Evolutionary conservation across 164 flowering plant species (phyloP).

Genomic region (Nymphaea thermarum): DNA sequence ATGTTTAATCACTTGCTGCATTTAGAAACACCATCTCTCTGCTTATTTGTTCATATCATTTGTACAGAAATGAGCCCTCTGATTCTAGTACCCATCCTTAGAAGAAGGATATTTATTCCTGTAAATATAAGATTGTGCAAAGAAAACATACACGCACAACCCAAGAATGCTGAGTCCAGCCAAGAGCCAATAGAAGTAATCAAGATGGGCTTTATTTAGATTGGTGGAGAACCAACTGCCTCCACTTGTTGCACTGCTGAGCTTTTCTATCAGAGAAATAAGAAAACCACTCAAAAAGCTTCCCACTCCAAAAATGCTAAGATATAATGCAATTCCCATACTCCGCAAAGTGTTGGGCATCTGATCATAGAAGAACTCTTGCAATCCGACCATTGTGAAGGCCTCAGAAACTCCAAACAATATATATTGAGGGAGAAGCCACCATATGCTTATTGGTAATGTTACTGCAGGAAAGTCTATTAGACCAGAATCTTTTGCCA

Average conservation of each 20-base stretch:
- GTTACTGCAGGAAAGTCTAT: not conserved
- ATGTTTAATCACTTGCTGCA: too few species aligned
- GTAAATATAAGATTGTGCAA: not conserved
- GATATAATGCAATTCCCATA: conserved; percentile 13
- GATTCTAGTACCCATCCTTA: too few species aligned
- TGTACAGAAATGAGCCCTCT: too few species aligned
- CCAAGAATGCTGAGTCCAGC: conserved; percentile 4
- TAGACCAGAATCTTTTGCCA: not conserved
- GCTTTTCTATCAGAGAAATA: conserved; percentile 3
- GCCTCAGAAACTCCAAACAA: conserved; percentile 13
- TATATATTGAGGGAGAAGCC: conserved; percentile 14
- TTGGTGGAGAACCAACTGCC: conserved; percentile 11
- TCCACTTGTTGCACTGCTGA: not conserved
- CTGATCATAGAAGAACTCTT: conserved; percentile 19
- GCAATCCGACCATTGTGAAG: conserved; percentile 15
- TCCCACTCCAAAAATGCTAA: conserved; percentile 16
- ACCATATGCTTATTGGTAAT: conserved; percentile 2
- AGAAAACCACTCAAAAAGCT: conserved; percentile 14
- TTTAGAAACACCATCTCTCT: too few species aligned
- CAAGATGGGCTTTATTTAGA: conserved; percentile 6
- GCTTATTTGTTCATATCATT: too few species aligned
- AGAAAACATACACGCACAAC: not conserved
- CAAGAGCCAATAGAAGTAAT: conserved; percentile 15
- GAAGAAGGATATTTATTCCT: not conserved
- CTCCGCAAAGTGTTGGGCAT: conserved; percentile 15